Base-by-base conservation (phyloP, 1,284 basidiomycete species). In the Ceratorhiza oryzae-sativae region DNA sequence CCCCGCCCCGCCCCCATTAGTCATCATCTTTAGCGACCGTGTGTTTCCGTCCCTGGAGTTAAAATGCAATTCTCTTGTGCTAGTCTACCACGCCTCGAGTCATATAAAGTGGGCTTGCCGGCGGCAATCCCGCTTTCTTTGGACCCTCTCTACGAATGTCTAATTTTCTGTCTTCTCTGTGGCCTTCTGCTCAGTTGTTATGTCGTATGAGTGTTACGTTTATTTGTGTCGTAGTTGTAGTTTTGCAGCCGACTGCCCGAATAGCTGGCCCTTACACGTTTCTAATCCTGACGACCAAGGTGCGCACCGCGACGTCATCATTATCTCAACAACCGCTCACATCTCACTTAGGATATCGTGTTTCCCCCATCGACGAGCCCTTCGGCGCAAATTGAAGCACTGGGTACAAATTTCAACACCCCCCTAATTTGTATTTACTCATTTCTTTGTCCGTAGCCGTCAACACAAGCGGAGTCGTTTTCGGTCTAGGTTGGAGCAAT, bases 301-400 rank as follows among this genome's bases (percentile, higher is more conserved):
- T 71, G 34, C n/a, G 62, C 34, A 1, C 8, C 27, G 12, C 32
- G 23, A 41, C 20, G 23, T 18, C 32, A 18, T 27, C 41, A n/a
- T 15, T 45, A 18, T 20, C 20, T 25, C 23, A 15, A 34, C 18
- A 27, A 8, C 23, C 56, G 30, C 25, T 39, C 36, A 42, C 9
- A 39, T 36, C 3, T 20, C 23, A 1, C 1, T 25, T 41, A 71
- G 73, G 84, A 85, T 72, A 80, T 85, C 6, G 81, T 84, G 45
- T 86, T 86, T 75, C 81, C 82, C 9, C 81, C 83, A 0, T 84
- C 86, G 73, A 81, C 83, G 56, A 83, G 80, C 74, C 80, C 85
- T 13, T 81, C 84, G 0, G 84, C 86, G 75, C 84, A 86, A 75
- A 76, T 86, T 2, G 85, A 86, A 76, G 79, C 80, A 48, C 42